Evolutionary conservation across 257 asterid genomes (phyloP).

Genomic region (Penstemon davidsonii): DNA sequence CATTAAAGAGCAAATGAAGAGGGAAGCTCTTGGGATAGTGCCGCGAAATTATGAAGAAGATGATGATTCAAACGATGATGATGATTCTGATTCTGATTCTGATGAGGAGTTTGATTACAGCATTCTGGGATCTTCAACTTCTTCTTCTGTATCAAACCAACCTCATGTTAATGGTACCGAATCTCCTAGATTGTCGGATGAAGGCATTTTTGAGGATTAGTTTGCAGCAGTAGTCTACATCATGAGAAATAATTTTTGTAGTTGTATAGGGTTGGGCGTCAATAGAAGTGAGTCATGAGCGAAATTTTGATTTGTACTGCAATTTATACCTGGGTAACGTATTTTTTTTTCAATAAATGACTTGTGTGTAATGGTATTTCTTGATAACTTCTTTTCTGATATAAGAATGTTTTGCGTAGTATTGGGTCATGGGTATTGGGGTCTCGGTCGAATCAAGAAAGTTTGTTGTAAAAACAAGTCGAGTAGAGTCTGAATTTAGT

Average conservation of each 20-base stretch:
- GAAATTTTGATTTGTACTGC: neutral
- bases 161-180: constrained; percentile 94
- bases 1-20: constrained; percentile 56
- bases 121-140: constrained; percentile 58
- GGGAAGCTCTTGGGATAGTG: constrained; percentile 66
- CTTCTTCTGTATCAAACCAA: constrained; percentile 43
- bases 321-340: too few relatives aligned
- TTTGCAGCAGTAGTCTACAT: neutral
- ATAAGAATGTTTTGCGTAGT: too few relatives aligned
- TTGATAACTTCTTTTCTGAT: too few relatives aligned
- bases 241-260: constrained; percentile 31
- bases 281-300: neutral
- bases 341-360: too few relatives aligned
- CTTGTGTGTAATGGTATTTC: too few relatives aligned
- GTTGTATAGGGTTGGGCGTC: constrained; percentile 20
- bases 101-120: constrained; percentile 73
- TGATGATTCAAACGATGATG: constrained; percentile 36
- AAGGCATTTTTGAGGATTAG: constrained; percentile 79
- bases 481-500: too few relatives aligned
- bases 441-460: too few relatives aligned
- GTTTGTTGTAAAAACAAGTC: too few relatives aligned
- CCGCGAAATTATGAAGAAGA: constrained; percentile 48
- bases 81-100: constrained; percentile 44
- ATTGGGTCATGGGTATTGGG: too few relatives aligned
- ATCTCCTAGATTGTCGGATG: constrained; percentile 72